phyloP scores from a whole-genome alignment of 306 rosid genomes.

The Begonia peltatifolia region DNA sequence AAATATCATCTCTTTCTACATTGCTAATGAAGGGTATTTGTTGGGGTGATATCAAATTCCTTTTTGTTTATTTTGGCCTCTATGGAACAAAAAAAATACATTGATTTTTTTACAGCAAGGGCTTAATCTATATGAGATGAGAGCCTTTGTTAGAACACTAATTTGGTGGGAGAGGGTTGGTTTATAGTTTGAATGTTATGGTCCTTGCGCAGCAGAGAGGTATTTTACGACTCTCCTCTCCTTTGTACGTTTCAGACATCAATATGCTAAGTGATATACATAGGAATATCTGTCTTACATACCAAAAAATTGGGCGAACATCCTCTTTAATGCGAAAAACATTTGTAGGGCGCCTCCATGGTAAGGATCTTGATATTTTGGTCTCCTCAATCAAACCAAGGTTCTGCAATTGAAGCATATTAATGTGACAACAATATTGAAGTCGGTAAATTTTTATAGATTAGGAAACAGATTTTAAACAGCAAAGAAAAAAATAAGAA shows the following conservation, averaged over 20 bases:
- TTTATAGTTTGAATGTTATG: not conserved
- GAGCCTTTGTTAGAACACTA: slow-evolving; percentile 2
- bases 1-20: too few relatives aligned
- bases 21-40: too few relatives aligned
- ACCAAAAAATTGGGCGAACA: slow-evolving; percentile 95
- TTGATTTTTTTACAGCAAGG: not conserved
- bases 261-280: too few relatives aligned
- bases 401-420: slow-evolving; percentile 30
- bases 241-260: too few relatives aligned
- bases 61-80: too few relatives aligned
- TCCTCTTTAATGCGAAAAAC: slow-evolving; percentile 70
- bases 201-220: too few relatives aligned
- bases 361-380: slow-evolving; percentile 50
- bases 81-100: not conserved
- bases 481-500: not conserved
- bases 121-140: too few relatives aligned
- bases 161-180: slow-evolving; percentile 2
- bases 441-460: not conserved
- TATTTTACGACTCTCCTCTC: too few relatives aligned
- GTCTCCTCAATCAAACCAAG: slow-evolving; percentile 76
- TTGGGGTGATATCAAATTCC: too few relatives aligned
- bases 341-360: slow-evolving; percentile 80
- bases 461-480: slow-evolving; percentile 7
- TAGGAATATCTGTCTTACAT: not conserved
- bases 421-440: too few relatives aligned